Percentiles rank a stretch among this genome's conserved stretches.
Conservation (phyloP, 140 eudicot genomes). For the Cichorium intybus region DNA sequence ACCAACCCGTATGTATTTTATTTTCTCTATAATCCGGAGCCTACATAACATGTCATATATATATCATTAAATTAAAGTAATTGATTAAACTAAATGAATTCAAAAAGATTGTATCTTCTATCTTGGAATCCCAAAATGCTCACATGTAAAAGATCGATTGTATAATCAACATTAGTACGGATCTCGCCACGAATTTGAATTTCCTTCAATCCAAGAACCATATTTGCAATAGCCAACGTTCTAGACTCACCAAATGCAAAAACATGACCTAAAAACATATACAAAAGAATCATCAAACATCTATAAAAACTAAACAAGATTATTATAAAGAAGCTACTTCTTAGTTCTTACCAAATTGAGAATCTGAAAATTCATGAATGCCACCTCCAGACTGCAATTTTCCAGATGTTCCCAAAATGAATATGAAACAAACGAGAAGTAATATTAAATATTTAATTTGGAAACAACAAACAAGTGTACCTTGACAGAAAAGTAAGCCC, state of each 20-base stretch:
- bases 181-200: slow-evolving; percentile 97
- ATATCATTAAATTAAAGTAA: not conserved
- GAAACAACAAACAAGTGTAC: slow-evolving; percentile 31
- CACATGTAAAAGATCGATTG: slow-evolving; percentile 91
- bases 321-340: not conserved
- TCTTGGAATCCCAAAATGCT: slow-evolving; percentile 32
- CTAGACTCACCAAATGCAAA: slow-evolving; percentile 98
- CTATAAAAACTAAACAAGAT: slow-evolving; percentile 12
- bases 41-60: slow-evolving; percentile 30
- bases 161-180: slow-evolving; percentile 98
- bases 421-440: not conserved
- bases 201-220: slow-evolving; percentile 99
- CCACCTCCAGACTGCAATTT: slow-evolving; percentile 98
- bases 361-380: slow-evolving; percentile 98
- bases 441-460: not conserved
- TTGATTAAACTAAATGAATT: not conserved
- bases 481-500: slow-evolving; percentile 99
- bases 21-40: slow-evolving; percentile 93
- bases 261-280: slow-evolving; percentile 66
- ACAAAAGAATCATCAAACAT: slow-evolving; percentile 8
- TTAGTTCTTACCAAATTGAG: slow-evolving; percentile 85
- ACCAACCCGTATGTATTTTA: slow-evolving; percentile 98
- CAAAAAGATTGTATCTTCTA: not conserved
- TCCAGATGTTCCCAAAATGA: not conserved
- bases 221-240: slow-evolving; percentile 90